Evolutionary conservation across 352 stramenopile genomes (phyloP).

Genomic region (Phytophthora megakarya): DNA sequence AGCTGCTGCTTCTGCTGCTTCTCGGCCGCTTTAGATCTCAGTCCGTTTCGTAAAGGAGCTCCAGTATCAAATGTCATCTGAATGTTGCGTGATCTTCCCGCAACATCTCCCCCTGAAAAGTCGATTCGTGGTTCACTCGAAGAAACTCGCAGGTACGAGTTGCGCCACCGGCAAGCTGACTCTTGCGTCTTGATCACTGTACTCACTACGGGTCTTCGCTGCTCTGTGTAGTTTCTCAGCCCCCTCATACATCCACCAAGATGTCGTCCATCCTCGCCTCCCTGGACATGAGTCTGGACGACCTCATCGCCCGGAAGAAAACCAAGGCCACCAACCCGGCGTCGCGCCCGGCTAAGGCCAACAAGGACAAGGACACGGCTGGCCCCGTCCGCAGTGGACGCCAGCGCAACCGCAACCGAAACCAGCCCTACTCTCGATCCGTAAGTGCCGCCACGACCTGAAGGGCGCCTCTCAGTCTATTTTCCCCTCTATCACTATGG

Average conservation of each 20-base stretch:
- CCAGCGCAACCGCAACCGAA: conserved; percentile 50
- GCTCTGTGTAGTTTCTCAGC: conserved; percentile 3
- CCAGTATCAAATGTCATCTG: conserved; percentile 8
- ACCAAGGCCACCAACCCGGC: conserved; percentile 51
- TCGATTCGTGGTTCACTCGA: conserved; percentile 38
- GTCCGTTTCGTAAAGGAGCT: conserved; percentile 18
- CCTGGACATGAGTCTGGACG: conserved; percentile 86
- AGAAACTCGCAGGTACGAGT: conserved; percentile 33
- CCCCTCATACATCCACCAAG: conserved; percentile 11
- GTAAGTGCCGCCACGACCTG: conserved; percentile 56
- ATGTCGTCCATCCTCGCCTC: conserved; percentile 85
- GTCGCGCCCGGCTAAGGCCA: conserved; percentile 50
- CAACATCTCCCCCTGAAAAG: conserved; percentile 10
- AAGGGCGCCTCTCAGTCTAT: conserved; percentile 30
- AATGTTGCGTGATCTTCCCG: conserved; percentile 4
- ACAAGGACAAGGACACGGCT: conserved; percentile 36
- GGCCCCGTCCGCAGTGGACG: conserved; percentile 57
- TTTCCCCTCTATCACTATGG: conserved; percentile 15
- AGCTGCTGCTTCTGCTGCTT: conserved; percentile 18
- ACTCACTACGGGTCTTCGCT: conserved; percentile 6
- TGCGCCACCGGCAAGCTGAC: no score
- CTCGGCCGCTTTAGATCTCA: conserved; percentile 32
- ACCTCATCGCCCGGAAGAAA: conserved; percentile 84
- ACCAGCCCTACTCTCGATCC: conserved; percentile 72
- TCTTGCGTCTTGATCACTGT: background rate